Percentiles rank a stretch among this genome's conserved stretches.
Evolutionary conservation across 768 basidiomycete genomes (phyloP).

Genomic region (Russula sp.): DNA sequence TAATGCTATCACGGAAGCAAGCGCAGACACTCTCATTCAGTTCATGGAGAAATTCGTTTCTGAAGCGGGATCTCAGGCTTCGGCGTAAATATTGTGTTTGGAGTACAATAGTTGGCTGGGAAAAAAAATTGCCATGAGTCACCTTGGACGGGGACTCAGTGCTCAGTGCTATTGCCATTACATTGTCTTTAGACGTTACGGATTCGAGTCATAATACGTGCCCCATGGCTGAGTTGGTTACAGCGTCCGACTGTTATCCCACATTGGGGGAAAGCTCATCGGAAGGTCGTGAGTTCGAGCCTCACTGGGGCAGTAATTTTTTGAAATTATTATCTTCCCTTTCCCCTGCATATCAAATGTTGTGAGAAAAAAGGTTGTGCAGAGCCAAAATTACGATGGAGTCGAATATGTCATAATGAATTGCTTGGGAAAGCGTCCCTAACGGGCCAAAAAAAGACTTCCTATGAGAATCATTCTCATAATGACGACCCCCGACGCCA

Average conservation of each 20-base stretch:
- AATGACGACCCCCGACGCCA: no score
- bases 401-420: no score
- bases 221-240: conserved; percentile 78
- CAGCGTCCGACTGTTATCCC: conserved; percentile 70
- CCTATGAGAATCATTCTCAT: no score
- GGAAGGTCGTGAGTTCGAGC: conserved; percentile 71
- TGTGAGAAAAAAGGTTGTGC: background rate
- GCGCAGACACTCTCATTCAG: conserved; percentile 56
- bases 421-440: no score
- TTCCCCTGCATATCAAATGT: background rate
- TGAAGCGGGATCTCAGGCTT: conserved; percentile 4
- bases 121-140: no score
- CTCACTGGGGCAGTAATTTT: conserved; percentile 53
- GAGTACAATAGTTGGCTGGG: background rate
- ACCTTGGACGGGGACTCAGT: no score
- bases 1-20: conserved; percentile 79
- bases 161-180: no score
- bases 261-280: conserved; percentile 38
- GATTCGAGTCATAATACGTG: conserved; percentile 32
- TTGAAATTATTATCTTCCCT: background rate
- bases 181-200: background rate
- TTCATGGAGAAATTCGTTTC: conserved; percentile 58
- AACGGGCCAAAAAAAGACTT: no score
- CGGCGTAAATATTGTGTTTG: conserved; percentile 1
- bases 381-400: background rate